Evolutionary conservation across 495 filamentous ascomycete genomes (phyloP).

Genomic region (Aspergillus hancockii): DNA sequence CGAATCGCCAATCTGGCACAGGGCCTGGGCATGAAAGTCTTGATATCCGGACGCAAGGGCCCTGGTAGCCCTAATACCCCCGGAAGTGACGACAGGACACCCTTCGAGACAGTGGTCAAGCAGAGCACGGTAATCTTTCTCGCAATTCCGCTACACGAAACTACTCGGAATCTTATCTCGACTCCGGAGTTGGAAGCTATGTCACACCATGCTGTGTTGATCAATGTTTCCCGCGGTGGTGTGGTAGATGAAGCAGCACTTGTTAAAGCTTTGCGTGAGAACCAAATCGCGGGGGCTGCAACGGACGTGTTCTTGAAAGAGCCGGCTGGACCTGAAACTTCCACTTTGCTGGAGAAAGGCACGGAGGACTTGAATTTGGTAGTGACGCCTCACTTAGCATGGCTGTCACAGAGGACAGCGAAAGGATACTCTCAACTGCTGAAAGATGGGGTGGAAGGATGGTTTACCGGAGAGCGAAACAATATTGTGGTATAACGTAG

Average conservation of each 20-base stretch:
- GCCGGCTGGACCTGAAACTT: conserved; percentile 41
- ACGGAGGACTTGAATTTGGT: conserved; percentile 31
- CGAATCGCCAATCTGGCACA: conserved; percentile 29
- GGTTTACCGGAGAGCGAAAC: conserved; percentile 16
- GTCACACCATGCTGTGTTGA: conserved; percentile 48
- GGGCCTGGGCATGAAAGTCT: conserved; percentile 34
- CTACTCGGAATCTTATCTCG: conserved; percentile 51
- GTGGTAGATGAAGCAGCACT: conserved; percentile 57
- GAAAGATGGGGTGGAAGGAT: conserved; percentile 24
- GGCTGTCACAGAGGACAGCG: conserved; percentile 28
- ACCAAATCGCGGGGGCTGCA: conserved; percentile 52
- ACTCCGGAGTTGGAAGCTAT: conserved; percentile 51
- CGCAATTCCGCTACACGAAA: conserved; percentile 43
- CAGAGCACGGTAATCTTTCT: conserved; percentile 51
- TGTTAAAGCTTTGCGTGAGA: conserved; percentile 45
- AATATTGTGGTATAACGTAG: conserved; percentile 21
- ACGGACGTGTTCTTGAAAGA: conserved; percentile 58
- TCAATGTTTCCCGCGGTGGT: conserved; percentile 61
- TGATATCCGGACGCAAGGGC: conserved; percentile 44
- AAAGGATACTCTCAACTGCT: conserved; percentile 18
- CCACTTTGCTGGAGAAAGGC: conserved; percentile 28
- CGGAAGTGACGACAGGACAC: conserved; percentile 29
- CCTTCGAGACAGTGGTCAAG: conserved; percentile 48
- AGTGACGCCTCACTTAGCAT: conserved; percentile 36
- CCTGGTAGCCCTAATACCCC: neutral